phyloP scores from a whole-genome alignment of 2,329 filamentous ascomycete species.

The Coccinonectria pachysandricola region DNA sequence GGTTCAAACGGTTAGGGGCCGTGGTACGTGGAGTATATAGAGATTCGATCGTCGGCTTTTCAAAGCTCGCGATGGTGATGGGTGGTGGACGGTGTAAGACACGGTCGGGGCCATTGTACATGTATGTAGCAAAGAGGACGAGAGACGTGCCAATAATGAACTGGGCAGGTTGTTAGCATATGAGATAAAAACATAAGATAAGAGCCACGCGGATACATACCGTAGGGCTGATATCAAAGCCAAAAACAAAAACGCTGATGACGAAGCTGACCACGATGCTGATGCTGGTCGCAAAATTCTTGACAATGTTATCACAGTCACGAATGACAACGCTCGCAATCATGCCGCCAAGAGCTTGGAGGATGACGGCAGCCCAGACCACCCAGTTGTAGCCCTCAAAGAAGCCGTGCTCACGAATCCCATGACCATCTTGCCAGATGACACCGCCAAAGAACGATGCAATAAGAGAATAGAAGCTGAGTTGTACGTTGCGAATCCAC shows the following conservation, averaged over 20 bases:
- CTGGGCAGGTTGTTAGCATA: slow-evolving; percentile 33
- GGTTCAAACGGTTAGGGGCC: slow-evolving; percentile 23
- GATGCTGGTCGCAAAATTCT: slow-evolving; percentile 87
- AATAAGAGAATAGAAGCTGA: slow-evolving; percentile 89
- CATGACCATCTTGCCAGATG: slow-evolving; percentile 74
- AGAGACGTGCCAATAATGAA: slow-evolving; percentile 71
- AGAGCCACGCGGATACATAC: slow-evolving; percentile 54
- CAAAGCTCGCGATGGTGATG: slow-evolving; percentile 61
- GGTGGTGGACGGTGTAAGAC: slow-evolving; percentile 47
- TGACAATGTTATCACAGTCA: slow-evolving; percentile 61
- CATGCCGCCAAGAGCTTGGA: slow-evolving; percentile 78
- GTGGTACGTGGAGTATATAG: slow-evolving; percentile 27
- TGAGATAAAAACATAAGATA: background rate
- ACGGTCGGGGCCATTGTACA: slow-evolving; percentile 64
- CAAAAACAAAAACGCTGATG: slow-evolving; percentile 76
- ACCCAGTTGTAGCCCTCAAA: slow-evolving; percentile 91
- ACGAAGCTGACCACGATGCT: slow-evolving; percentile 83
- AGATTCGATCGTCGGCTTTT: slow-evolving; percentile 58
- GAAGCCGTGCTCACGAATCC: slow-evolving; percentile 76
- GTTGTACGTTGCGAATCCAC: slow-evolving; percentile 90
- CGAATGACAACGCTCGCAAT: slow-evolving; percentile 43
- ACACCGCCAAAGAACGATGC: slow-evolving; percentile 81
- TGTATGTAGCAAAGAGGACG: slow-evolving; percentile 72
- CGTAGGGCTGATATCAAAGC: slow-evolving; percentile 60
- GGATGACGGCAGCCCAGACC: slow-evolving; percentile 74